A percentile compares a stretch with the other conserved stretches of the same genome.
Conservation (phyloP, 441 rosid genomes). For the Mallotus japonicus region DNA sequence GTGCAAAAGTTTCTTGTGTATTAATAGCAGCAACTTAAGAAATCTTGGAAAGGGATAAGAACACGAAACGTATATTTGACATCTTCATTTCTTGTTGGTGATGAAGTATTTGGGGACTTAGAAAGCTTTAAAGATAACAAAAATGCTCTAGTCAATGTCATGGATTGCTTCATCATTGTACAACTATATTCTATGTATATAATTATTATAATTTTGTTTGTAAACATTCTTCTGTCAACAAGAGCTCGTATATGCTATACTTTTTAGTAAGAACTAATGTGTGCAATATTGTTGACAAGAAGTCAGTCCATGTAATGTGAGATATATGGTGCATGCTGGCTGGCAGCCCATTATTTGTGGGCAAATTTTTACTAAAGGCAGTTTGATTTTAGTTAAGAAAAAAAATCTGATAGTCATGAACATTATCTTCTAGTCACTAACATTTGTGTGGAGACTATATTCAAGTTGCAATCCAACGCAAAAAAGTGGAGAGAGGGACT, state of each 20-base stretch:
- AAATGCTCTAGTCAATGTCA: conserved; percentile 15
- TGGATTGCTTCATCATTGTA: conserved; percentile 13
- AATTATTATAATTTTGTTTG: too few relatives aligned
- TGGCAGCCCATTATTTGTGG: not conserved
- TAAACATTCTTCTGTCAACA: not conserved
- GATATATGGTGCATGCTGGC: not conserved
- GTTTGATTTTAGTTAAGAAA: not conserved
- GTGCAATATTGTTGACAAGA: too few relatives aligned
- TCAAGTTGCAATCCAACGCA: conserved; percentile 5
- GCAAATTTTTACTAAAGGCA: not conserved
- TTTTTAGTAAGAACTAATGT: too few relatives aligned
- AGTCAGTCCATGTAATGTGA: too few relatives aligned
- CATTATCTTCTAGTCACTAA: not conserved
- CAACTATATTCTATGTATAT: too few relatives aligned
- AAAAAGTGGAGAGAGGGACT: not conserved
- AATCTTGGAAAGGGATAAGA: conserved; percentile 13
- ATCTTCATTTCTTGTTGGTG: not conserved
- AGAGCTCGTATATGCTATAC: not conserved
- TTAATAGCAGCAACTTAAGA: conserved; percentile 15
- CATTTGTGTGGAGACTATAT: conserved; percentile 11
- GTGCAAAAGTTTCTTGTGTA: not conserved
- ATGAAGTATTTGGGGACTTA: conserved; percentile 6
- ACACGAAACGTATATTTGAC: conserved; percentile 23
- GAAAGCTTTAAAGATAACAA: conserved; percentile 40
- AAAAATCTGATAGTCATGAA: not conserved